Evolutionary conservation across 1,139 yeast genomes (phyloP).

Genomic region (Nadsonia starkeyi-henricii): DNA sequence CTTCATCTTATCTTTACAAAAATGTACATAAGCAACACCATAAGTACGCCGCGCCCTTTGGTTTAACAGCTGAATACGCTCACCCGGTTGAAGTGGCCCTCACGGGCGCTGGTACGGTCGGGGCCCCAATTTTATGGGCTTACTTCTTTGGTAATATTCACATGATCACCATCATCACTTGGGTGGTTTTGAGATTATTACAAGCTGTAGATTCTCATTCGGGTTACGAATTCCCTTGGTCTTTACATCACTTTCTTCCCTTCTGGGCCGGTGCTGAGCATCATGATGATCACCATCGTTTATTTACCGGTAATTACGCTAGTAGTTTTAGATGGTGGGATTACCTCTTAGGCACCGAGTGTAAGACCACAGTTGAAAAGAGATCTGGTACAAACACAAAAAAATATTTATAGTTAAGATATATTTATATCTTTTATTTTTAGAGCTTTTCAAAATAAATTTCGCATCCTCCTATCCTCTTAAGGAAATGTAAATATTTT

Average conservation of each 20-base stretch:
- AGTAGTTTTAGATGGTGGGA: slow-evolving; percentile 95
- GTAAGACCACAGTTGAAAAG: background rate
- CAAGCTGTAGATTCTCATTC: slow-evolving; percentile 97
- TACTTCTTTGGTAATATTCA: slow-evolving; percentile 58
- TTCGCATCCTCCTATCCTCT: too few relatives aligned
- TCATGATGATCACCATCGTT: slow-evolving; percentile 92
- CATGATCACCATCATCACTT: slow-evolving; percentile 64
- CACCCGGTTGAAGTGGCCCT: slow-evolving; percentile 88
- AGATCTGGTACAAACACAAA: background rate
- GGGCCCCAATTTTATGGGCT: slow-evolving; percentile 67
- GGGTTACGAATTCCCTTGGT: slow-evolving; percentile 95
- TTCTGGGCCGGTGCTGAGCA: slow-evolving; percentile 99
- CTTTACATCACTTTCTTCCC: slow-evolving; percentile 78
- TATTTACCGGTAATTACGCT: slow-evolving; percentile 85
- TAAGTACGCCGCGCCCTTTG: slow-evolving; percentile 93
- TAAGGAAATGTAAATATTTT: too few relatives aligned
- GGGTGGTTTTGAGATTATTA: slow-evolving; percentile 80
- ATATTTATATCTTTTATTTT: too few relatives aligned
- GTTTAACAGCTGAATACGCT: slow-evolving; percentile 92
- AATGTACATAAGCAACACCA: slow-evolving; percentile 93
- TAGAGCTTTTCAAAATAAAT: too few relatives aligned
- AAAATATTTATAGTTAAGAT: background rate
- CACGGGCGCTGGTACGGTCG: slow-evolving; percentile 83
- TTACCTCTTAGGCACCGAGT: slow-evolving; percentile 61
- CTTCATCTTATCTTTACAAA: slow-evolving; percentile 64